Evolutionary conservation across 331 rosid species (phyloP).

Genomic region (Cucumis variabilis): DNA sequence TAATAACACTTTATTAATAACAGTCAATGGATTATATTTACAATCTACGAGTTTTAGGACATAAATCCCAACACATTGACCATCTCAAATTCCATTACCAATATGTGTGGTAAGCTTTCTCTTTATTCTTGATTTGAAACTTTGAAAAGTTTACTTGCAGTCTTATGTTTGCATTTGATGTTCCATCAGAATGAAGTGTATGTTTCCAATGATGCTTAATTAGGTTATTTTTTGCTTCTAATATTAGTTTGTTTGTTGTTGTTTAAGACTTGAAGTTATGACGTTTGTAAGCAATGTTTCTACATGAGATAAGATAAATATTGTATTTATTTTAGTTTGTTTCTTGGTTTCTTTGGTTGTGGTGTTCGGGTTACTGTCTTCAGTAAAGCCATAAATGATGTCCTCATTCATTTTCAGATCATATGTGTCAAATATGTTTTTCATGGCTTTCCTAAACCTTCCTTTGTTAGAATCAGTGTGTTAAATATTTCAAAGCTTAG

Average conservation of each 20-base stretch:
- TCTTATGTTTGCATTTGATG: not conserved
- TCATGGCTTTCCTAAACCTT: slow-evolving; percentile 2
- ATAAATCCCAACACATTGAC: no score
- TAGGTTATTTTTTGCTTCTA: not conserved
- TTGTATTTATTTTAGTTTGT: not conserved
- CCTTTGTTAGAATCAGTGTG: not conserved
- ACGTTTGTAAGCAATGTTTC: not conserved
- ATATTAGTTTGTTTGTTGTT: not conserved
- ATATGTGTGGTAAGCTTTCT: no score
- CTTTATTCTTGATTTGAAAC: not conserved
- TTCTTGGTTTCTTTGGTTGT: slow-evolving; percentile 20
- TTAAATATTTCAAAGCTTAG: not conserved
- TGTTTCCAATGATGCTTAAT: not conserved
- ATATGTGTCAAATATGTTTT: slow-evolving; percentile 75
- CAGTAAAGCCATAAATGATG: slow-evolving; percentile 70
- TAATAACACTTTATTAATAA: no score
- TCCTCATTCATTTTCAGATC: slow-evolving; percentile 75
- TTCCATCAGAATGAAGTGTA: not conserved
- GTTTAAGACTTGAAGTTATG: not conserved
- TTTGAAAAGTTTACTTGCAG: not conserved
- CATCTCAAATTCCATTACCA: no score
- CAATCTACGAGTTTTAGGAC: no score
- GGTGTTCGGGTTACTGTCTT: slow-evolving; percentile 63
- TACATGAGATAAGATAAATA: not conserved
- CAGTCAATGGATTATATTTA: no score